phyloP scores from a whole-genome alignment of 371 early-diverging fungal genomes.

The Choanephora cucurbitarum region DNA sequence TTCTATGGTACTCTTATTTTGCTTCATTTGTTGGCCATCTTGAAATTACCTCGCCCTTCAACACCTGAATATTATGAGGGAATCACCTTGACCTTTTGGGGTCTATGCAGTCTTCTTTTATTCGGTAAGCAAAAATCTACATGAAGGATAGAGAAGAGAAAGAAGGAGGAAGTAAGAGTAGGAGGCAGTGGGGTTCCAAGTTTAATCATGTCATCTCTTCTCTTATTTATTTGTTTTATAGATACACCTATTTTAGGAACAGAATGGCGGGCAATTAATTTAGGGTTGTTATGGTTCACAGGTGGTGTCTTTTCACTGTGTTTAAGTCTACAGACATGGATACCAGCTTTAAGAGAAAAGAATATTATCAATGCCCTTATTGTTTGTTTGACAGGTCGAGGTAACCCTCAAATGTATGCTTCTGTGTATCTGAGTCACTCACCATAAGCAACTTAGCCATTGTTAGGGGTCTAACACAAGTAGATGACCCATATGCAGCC shows the following conservation, averaged over 20 bases:
- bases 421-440: background rate
- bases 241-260: conserved; percentile 28
- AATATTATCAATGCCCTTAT: conserved; percentile 29
- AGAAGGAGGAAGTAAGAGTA: no score
- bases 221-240: background rate
- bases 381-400: conserved; percentile 29
- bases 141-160: no score
- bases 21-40: conserved; percentile 38
- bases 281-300: conserved; percentile 37
- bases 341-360: conserved; percentile 24
- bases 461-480: conserved; percentile 20
- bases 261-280: conserved; percentile 28
- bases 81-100: conserved; percentile 42
- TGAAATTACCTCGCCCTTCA: conserved; percentile 39
- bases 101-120: conserved; percentile 26
- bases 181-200: no score
- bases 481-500: conserved; percentile 29
- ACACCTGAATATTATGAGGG: conserved; percentile 52
- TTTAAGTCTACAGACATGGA: conserved; percentile 33
- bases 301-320: conserved; percentile 35
- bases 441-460: conserved; percentile 14
- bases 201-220: background rate
- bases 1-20: conserved; percentile 36
- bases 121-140: conserved; percentile 13
- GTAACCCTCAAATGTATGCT: conserved; percentile 14